phyloP scores from a whole-genome alignment of 306 rosid genomes.

The Inga laurina region DNA sequence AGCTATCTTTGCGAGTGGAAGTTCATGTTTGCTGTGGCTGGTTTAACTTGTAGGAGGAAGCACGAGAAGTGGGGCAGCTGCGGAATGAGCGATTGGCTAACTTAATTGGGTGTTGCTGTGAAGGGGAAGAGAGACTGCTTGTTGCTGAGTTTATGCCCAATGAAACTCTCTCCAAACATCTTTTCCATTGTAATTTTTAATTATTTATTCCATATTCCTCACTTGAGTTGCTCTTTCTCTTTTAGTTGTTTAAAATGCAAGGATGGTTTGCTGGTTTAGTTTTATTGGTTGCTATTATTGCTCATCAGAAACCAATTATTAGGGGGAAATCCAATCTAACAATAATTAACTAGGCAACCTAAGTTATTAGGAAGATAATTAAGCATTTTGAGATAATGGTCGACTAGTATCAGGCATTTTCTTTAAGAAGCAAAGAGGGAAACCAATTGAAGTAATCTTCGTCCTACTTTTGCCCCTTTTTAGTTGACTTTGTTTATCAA shows the following conservation, averaged over 20 bases:
- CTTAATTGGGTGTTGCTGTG: conserved; percentile 90
- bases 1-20: conserved; percentile 1
- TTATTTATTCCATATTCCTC: not conserved
- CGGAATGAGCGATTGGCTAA: conserved; percentile 80
- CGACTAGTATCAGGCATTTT: conserved; percentile 22
- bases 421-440: conserved; percentile 9
- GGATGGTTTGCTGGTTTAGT: not conserved
- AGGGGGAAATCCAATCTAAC: not conserved
- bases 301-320: not conserved
- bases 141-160: conserved; percentile 97
- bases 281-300: not conserved
- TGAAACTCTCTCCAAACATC: conserved; percentile 96
- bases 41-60: conserved; percentile 71
- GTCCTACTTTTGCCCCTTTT: conserved; percentile 10
- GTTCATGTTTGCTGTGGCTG: conserved; percentile 28
- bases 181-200: conserved; percentile 76
- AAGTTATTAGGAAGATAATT: not conserved
- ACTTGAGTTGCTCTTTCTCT: not conserved
- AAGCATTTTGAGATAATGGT: not conserved
- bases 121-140: conserved; percentile 89
- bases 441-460: conserved; percentile 2
- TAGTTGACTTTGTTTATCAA: conserved; percentile 23
- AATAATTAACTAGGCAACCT: not conserved
- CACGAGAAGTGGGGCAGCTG: conserved; percentile 81
- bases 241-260: conserved; percentile 3